phyloP scores from a whole-genome alignment of 2,329 filamentous ascomycete genomes.

The Aspergillus caelatus region DNA sequence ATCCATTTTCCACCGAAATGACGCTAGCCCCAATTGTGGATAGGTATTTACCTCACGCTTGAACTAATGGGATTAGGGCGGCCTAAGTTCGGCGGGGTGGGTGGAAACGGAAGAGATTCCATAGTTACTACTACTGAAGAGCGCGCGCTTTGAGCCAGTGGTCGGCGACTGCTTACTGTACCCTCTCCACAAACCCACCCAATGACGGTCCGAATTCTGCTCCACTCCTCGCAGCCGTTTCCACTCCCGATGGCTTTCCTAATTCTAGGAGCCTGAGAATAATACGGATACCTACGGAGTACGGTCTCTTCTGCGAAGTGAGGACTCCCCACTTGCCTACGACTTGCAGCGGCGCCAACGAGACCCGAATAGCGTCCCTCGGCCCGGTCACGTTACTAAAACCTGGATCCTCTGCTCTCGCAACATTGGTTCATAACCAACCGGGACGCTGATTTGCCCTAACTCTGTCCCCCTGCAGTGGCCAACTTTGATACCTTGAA shows the following conservation, averaged over 20 bases:
- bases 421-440: neutral
- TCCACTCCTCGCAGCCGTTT: conserved; percentile 15
- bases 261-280: conserved; percentile 1
- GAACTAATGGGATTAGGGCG: conserved; percentile 14
- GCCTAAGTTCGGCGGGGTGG: conserved; percentile 23
- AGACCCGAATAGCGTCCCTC: conserved; percentile 16
- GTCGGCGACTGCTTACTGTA: conserved; percentile 14
- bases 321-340: conserved; percentile 4
- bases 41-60: conserved; percentile 14
- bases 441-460: neutral
- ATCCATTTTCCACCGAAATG: conserved; percentile 5
- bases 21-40: conserved; percentile 12
- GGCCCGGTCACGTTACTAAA: conserved; percentile 32
- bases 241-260: conserved; percentile 8
- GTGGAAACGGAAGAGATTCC: neutral
- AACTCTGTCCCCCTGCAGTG: neutral
- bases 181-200: conserved; percentile 8
- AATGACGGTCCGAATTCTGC: conserved; percentile 3
- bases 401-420: conserved; percentile 2
- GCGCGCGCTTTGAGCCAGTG: conserved; percentile 14
- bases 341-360: neutral
- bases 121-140: conserved; percentile 4
- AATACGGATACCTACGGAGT: neutral
- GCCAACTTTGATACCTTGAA: neutral
- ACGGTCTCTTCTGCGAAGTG: neutral